Percentiles rank a stretch among this genome's conserved stretches.
Evolutionary conservation across 768 basidiomycete species (phyloP).

Genomic region (Leccinum olivaceopallidum): DNA sequence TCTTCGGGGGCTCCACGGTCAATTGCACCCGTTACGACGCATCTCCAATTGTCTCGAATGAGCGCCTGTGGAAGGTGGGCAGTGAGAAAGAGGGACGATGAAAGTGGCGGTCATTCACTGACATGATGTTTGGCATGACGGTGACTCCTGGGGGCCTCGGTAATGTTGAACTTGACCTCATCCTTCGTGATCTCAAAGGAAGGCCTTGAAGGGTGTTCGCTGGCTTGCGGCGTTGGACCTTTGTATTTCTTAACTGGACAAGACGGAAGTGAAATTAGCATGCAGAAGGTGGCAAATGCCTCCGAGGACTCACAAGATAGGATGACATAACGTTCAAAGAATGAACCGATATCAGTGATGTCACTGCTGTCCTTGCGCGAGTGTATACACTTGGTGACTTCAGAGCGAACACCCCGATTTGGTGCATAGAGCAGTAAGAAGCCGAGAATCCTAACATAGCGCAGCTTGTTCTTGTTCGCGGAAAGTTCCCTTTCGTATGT

Average conservation of each 20-base stretch:
- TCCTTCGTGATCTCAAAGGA: constrained; percentile 18
- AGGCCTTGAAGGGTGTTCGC: constrained; percentile 11
- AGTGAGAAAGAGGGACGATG: neutral
- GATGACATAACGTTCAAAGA: too few relatives aligned
- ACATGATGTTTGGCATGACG: constrained; percentile 4
- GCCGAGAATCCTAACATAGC: too few relatives aligned
- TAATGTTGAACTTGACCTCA: neutral
- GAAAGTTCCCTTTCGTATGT: too few relatives aligned
- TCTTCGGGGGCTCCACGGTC: constrained; percentile 10
- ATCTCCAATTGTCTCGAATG: constrained; percentile 37
- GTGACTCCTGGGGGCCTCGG: neutral
- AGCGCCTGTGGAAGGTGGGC: constrained; percentile 31
- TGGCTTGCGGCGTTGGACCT: constrained; percentile 19
- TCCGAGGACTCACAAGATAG: too few relatives aligned
- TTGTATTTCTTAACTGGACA: constrained; percentile 15
- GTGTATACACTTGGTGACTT: too few relatives aligned
- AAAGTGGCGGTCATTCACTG: neutral
- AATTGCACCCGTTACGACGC: constrained; percentile 31
- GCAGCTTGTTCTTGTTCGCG: too few relatives aligned
- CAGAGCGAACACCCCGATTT: too few relatives aligned
- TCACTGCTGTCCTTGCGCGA: too few relatives aligned
- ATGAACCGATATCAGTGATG: too few relatives aligned
- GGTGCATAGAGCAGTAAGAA: too few relatives aligned
- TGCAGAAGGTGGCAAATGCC: neutral
- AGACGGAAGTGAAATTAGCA: neutral